phyloP scores from a whole-genome alignment of 208 protist species.

The Trypanosoma platydactyli region DNA sequence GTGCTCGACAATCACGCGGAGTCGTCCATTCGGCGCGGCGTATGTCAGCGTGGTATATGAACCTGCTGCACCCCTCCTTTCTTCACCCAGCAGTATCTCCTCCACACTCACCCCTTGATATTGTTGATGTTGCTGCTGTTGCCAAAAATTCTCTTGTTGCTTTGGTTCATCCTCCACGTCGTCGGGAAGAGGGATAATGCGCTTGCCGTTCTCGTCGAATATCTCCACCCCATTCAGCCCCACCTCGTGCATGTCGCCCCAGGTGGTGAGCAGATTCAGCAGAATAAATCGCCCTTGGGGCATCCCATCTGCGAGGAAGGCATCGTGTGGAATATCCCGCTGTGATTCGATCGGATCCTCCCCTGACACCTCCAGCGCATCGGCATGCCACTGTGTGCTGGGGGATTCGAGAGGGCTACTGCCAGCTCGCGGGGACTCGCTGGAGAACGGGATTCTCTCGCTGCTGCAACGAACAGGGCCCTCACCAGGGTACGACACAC shows the following conservation, averaged over 20 bases:
- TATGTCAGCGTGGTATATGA: constrained; percentile 4
- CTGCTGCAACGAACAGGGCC: background rate
- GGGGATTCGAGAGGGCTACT: background rate
- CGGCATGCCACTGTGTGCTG: background rate
- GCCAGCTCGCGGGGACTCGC: constrained; percentile 15
- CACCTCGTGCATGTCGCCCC: constrained; percentile 90
- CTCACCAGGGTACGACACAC: background rate
- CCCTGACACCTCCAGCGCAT: too few species aligned
- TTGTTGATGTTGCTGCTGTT: background rate
- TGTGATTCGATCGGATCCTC: background rate
- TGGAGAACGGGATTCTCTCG: constrained; percentile 22
- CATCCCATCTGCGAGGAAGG: constrained; percentile 44
- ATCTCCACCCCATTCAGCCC: constrained; percentile 90
- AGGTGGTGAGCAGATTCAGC: constrained; percentile 79
- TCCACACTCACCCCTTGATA: background rate
- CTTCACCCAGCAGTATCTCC: background rate
- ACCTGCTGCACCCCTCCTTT: background rate
- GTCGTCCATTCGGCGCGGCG: background rate
- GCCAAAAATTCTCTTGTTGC: background rate
- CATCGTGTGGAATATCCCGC: constrained; percentile 18
- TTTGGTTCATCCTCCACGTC: constrained; percentile 20
- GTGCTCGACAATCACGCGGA: constrained; percentile 16
- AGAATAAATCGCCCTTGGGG: constrained; percentile 55
- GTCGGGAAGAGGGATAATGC: constrained; percentile 35
- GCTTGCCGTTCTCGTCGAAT: constrained; percentile 73